A percentile compares a stretch with the other conserved stretches of the same genome.
These are phyloP conservation scores for Clavispora fructus DNA, from an alignment of 805 yeast genomes.

Conservation along the genomic window DNA sequence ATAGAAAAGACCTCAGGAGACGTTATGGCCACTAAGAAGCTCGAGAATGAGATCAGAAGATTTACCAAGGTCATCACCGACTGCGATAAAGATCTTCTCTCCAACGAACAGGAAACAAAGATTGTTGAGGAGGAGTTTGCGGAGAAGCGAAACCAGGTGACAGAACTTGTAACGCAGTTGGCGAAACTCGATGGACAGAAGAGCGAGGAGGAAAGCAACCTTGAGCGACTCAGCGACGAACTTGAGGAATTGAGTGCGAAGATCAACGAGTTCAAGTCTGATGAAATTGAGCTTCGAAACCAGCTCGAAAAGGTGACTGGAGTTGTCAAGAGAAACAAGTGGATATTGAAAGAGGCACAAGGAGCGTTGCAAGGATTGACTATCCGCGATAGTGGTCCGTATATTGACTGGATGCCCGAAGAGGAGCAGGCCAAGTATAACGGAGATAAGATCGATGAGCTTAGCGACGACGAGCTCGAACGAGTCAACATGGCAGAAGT, in stretches of 20 bases:
- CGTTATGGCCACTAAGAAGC: constrained; percentile 51
- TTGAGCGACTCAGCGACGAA: constrained; percentile 28
- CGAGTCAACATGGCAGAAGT: constrained; percentile 44
- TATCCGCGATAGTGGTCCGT: constrained; percentile 49
- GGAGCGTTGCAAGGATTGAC: constrained; percentile 40
- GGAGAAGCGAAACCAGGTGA: constrained; percentile 13
- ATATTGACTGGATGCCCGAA: constrained; percentile 46
- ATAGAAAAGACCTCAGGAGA: constrained; percentile 54
- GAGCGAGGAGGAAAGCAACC: constrained; percentile 35
- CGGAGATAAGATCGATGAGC: constrained; percentile 35
- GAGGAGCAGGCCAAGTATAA: constrained; percentile 33
- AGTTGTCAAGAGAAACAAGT: constrained; percentile 31
- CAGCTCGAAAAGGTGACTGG: constrained; percentile 54
- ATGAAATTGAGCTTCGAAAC: constrained; percentile 62
- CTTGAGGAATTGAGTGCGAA: constrained; percentile 36
- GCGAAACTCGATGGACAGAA: constrained; percentile 21
- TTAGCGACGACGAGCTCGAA: constrained; percentile 48
- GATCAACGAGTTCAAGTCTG: constrained; percentile 54
- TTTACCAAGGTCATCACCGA: constrained; percentile 42
- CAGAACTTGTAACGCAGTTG: constrained; percentile 14
- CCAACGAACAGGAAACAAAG: constrained; percentile 21
- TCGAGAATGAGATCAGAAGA: constrained; percentile 59
- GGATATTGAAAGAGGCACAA: constrained; percentile 32
- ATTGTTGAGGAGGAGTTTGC: constrained; percentile 25
- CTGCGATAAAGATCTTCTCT: constrained; percentile 41